phyloP scores from a whole-genome alignment of 306 rosid species.

The Acacia melanoxylon region DNA sequence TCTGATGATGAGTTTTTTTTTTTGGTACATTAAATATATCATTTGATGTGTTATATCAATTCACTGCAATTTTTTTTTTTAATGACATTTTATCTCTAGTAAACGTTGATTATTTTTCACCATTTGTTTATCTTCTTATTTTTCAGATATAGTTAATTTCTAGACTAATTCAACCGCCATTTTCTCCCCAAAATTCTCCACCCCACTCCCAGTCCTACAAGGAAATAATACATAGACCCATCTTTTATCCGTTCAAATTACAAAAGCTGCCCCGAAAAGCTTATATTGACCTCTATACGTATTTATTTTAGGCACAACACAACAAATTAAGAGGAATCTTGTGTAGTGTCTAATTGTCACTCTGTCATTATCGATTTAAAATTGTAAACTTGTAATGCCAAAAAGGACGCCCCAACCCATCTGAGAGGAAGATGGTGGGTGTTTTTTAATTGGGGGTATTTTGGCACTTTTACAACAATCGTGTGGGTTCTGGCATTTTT shows the following conservation, averaged over 20 bases:
- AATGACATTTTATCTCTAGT: neutral
- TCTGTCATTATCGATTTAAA: neutral
- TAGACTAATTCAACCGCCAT: neutral
- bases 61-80: neutral
- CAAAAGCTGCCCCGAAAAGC: neutral
- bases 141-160: neutral
- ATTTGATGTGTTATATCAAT: neutral
- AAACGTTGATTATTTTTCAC: neutral
- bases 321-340: neutral
- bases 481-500: no score
- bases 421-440: no score
- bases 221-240: neutral
- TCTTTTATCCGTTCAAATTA: neutral
- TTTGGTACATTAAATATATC: no score
- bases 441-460: no score
- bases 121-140: neutral
- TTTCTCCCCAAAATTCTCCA: neutral
- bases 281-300: neutral
- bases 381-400: neutral
- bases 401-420: no score
- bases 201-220: no score
- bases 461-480: no score
- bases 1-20: neutral
- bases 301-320: neutral
- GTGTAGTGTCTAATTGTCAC: neutral